Evolutionary conservation across 2,329 filamentous ascomycete species (phyloP), one percentile per base, ranked within the genome.

Genomic region (Cercospora sojina): DNA sequence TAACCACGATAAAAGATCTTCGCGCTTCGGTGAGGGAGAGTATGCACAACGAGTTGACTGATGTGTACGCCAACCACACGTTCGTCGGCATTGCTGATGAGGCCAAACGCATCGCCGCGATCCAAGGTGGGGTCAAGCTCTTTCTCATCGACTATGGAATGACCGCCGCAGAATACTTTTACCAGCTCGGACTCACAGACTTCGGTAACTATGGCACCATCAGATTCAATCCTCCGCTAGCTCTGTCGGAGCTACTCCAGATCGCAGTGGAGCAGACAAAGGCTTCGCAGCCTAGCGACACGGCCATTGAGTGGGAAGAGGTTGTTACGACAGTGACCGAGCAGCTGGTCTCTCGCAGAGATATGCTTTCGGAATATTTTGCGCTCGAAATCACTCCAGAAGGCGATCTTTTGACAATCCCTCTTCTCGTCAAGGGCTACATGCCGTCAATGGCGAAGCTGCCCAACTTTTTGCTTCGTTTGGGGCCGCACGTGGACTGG

Each of bases 1-100:
- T 99, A 6, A 88, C 87, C n/a, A 96, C 92, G 38, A 82, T 99
- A 73, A 96, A 93, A 77, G 88, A 91, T 70, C 86, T 99, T 12
- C 91, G 94, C 23, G 86, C 90, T 13, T 85, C 87, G 64, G 93
- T 98, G 13, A 89, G 93, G 20, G 89, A 92, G 38, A 84, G 87
- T 3, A 92, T 93, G 83, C 93, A 99, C 79, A 88, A 90, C 71
- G 90, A 90, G 62, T 84, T 99, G 41, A 96, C 92, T 0, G 93
- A 97, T 66, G 87, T 95, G 13, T 91, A 98, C 73, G 88, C 91
- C 12, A 89, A 88, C 20, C 93, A 96, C 76, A 97, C 92, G 0
- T 99, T 97, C 77, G 91, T 99, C 57, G 95, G 95, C 2, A 84
- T 99, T 27, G 92, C 98, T 1, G 95, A 99, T 75, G 91, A 94